A percentile compares a stretch with the other conserved stretches of the same genome.
Conservation (phyloP, 208 protist genomes). For the Paratrypanosoma confusum region DNA sequence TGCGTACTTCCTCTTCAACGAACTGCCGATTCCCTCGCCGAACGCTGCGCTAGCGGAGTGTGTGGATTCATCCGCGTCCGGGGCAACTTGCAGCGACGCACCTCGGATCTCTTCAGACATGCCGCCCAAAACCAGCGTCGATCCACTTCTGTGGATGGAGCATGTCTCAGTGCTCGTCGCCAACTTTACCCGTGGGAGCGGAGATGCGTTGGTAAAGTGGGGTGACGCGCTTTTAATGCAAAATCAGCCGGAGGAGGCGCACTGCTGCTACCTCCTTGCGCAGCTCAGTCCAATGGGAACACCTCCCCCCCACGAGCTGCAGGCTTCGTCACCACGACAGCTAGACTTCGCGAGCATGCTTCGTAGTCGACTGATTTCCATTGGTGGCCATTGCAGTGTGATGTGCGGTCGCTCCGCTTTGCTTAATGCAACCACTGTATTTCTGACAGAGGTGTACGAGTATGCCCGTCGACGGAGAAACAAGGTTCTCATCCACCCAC, state of each 20-base stretch:
- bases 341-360: slow-evolving; percentile 36
- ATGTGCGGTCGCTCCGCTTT: slow-evolving; percentile 39
- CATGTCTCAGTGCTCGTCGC: slow-evolving; percentile 46
- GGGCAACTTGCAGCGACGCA: too few relatives aligned
- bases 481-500: too few relatives aligned
- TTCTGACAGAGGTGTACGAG: slow-evolving; percentile 56
- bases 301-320: slow-evolving; percentile 1
- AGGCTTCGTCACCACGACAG: slow-evolving; percentile 22
- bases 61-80: too few relatives aligned
- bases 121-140: too few relatives aligned
- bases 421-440: slow-evolving; percentile 39
- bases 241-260: slow-evolving; percentile 38
- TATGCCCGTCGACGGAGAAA: slow-evolving; percentile 23
- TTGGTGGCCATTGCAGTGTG: slow-evolving; percentile 55
- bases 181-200: slow-evolving; percentile 55
- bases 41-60: too few relatives aligned
- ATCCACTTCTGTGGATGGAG: slow-evolving; percentile 41
- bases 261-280: slow-evolving; percentile 61
- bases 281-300: slow-evolving; percentile 26
- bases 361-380: slow-evolving; percentile 28
- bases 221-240: slow-evolving; percentile 27
- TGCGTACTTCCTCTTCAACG: slow-evolving; percentile 76
- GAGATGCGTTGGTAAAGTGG: slow-evolving; percentile 31
- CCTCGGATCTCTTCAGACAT: too few relatives aligned
- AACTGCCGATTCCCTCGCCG: slow-evolving; percentile 48